These are phyloP conservation scores for Metschnikowia corniflorae DNA, from an alignment of 805 yeast genomes.

Conservation along the genomic window DNA sequence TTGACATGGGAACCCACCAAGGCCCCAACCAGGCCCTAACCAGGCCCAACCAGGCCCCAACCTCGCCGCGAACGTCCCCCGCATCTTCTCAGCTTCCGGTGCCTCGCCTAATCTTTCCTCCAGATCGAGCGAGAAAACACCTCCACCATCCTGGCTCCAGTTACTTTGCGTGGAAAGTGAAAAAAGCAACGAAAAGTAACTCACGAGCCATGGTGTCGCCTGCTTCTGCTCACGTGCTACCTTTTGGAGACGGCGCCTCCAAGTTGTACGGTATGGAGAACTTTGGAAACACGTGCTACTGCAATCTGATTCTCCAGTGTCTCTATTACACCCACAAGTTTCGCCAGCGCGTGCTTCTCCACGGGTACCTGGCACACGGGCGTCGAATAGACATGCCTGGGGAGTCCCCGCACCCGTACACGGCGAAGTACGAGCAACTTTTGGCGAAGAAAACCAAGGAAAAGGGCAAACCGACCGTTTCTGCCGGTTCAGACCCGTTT, in stretches of 20 bases:
- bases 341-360: conserved; percentile 46
- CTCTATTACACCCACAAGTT: conserved; percentile 72
- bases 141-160: too few species aligned
- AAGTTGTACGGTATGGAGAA: conserved; percentile 80
- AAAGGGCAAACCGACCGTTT: conserved; percentile 16
- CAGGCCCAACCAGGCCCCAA: too few species aligned
- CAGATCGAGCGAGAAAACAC: too few species aligned
- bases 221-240: too few species aligned
- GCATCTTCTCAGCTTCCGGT: too few species aligned
- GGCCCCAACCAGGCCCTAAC: too few species aligned
- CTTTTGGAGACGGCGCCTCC: conserved; percentile 62
- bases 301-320: conserved; percentile 89
- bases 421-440: conserved; percentile 38
- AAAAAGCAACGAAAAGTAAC: too few species aligned
- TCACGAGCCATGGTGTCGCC: too few species aligned
- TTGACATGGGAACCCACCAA: too few species aligned
- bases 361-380: conserved; percentile 31
- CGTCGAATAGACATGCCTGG: conserved; percentile 29
- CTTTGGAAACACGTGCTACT: conserved; percentile 90
- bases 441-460: conserved; percentile 35
- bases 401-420: conserved; percentile 32
- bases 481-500: too few species aligned
- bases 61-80: too few species aligned
- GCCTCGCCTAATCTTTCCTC: conserved; percentile 9
- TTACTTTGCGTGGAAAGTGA: too few species aligned